A percentile compares a stretch with the other conserved stretches of the same genome.
Conservation (phyloP, 805 yeast genomes). For the Candida alai region DNA sequence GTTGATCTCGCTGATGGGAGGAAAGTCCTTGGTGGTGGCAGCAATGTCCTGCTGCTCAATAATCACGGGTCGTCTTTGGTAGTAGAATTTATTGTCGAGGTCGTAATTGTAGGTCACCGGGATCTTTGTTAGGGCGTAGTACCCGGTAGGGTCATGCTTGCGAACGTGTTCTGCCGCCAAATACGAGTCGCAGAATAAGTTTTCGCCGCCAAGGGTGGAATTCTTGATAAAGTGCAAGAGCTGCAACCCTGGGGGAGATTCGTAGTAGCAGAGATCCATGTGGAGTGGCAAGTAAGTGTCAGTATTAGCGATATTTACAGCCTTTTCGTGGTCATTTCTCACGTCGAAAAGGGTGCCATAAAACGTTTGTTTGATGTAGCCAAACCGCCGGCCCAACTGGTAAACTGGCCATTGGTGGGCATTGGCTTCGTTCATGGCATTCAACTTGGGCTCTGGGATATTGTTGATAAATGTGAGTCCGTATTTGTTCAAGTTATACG, state of each 20-base stretch:
- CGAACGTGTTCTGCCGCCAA: slow-evolving; percentile 57
- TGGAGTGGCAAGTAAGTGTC: slow-evolving; percentile 63
- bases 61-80: slow-evolving; percentile 57
- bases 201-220: slow-evolving; percentile 62
- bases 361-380: slow-evolving; percentile 66
- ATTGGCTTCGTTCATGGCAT: slow-evolving; percentile 37
- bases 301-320: slow-evolving; percentile 71
- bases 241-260: slow-evolving; percentile 79
- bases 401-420: slow-evolving; percentile 38
- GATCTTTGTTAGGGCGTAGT: slow-evolving; percentile 53
- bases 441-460: slow-evolving; percentile 42
- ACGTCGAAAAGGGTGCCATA: slow-evolving; percentile 74
- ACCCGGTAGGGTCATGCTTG: slow-evolving; percentile 57
- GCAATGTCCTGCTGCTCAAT: slow-evolving; percentile 42
- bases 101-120: slow-evolving; percentile 70
- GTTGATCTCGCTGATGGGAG: slow-evolving; percentile 52
- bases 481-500: slow-evolving; percentile 46
- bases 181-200: slow-evolving; percentile 66
- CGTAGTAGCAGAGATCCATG: slow-evolving; percentile 74
- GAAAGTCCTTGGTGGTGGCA: slow-evolving; percentile 12
- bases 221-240: slow-evolving; percentile 57
- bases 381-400: slow-evolving; percentile 48
- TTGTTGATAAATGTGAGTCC: slow-evolving; percentile 57
- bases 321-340: slow-evolving; percentile 37
- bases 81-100: slow-evolving; percentile 58